Base-by-base conservation (phyloP, 352 stramenopile species). In the Peronosclerospora sorghi region DNA sequence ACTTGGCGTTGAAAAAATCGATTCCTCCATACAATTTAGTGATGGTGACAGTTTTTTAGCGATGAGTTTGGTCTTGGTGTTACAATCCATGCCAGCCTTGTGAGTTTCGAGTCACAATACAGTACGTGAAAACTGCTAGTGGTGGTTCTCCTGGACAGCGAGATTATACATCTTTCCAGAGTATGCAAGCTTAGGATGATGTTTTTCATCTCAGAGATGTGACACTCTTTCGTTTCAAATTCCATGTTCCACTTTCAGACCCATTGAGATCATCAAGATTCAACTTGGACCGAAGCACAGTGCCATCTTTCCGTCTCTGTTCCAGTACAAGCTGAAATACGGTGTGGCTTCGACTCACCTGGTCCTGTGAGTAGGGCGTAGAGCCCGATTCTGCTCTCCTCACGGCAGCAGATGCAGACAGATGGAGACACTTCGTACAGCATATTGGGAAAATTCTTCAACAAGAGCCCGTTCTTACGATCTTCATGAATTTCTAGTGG, bases 221-320 rank as follows among this genome's bases (percentile, higher is more conserved):
- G 85, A 41, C 79, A 62, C 6, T 84, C 63, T 59, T 78, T 35
- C 78, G 96, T 96, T 20, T 93, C 65, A 10, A 73, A 48, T 17
- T 62, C 65, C 37, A 78, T 66, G 49, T 94, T 88, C 88, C 89
- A 97, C 48, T 97, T 49, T 97, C 89, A 5, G 85, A 96, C 8
- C 88, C 88, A 6, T 86, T 88, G 10, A 97, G 65, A 55, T 97
- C 88, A n/a, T 97, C 88, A 5, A 96, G 62, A 62, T 96, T 97
- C 51, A 97, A 94, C 53, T 97, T 97, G 39, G 85, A 91, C 39
- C 87, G 87, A 38, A 96, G 57, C 15, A 86, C 41, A 2, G 63
- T 75, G 21, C 68, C 76, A 48, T 88, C 78, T 30, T 66, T 71
- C 14, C 62, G 73, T 24, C 70, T 64, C 42, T 86, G 68, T 47